A percentile compares a stretch with the other conserved stretches of the same genome.
Conservation (phyloP, 2,329 filamentous ascomycete species). For the Aspergillus cejpii region DNA sequence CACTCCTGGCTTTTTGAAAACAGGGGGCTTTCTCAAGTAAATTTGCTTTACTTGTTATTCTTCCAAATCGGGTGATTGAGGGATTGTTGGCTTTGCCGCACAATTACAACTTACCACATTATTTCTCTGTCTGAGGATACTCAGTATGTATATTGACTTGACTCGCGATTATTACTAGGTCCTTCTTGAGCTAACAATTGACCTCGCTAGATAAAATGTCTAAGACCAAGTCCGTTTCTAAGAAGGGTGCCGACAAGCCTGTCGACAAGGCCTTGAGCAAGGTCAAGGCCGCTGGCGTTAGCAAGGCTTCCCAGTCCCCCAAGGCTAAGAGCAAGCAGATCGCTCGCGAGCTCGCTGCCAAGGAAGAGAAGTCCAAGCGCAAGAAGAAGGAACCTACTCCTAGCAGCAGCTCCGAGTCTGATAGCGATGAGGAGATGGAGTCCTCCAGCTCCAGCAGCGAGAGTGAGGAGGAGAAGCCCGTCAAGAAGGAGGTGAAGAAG, state of each 20-base stretch:
- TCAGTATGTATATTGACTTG: neutral
- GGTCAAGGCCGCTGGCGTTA: slow-evolving; percentile 44
- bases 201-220: slow-evolving; percentile 34
- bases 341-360: slow-evolving; percentile 36
- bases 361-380: slow-evolving; percentile 41
- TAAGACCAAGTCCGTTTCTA: slow-evolving; percentile 39
- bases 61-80: slow-evolving; percentile 34
- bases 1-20: slow-evolving; percentile 25
- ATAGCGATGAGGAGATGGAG: slow-evolving; percentile 38
- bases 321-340: slow-evolving; percentile 44
- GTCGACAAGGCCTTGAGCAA: slow-evolving; percentile 41
- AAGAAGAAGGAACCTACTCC: slow-evolving; percentile 41
- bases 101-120: slow-evolving; percentile 20
- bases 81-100: slow-evolving; percentile 35
- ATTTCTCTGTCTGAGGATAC: slow-evolving; percentile 4
- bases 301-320: slow-evolving; percentile 40
- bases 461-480: slow-evolving; percentile 29
- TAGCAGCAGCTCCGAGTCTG: slow-evolving; percentile 30
- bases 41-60: slow-evolving; percentile 4
- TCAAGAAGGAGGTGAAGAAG: slow-evolving; percentile 26
- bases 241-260: slow-evolving; percentile 36
- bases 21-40: slow-evolving; percentile 20
- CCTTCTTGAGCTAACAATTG: slow-evolving; percentile 16
- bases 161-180: neutral
- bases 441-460: slow-evolving; percentile 27